phyloP scores from a whole-genome alignment of 2,329 filamentous ascomycete genomes.

The Epichloe festucae region DNA sequence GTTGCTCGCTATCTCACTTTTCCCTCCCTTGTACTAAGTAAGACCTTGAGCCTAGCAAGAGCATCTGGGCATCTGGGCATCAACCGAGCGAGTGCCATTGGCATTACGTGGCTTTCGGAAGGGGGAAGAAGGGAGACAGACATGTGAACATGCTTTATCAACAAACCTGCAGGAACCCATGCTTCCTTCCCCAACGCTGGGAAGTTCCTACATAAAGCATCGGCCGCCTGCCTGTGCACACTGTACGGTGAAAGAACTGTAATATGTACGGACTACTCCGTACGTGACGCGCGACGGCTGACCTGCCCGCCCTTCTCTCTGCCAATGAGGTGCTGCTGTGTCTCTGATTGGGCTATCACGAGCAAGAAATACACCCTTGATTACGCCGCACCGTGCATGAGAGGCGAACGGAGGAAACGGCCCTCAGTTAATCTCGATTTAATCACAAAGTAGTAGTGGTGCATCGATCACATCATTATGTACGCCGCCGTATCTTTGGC shows the following conservation, averaged over 20 bases:
- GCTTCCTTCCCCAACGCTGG: too few species aligned
- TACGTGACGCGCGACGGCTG: slow-evolving; percentile 3
- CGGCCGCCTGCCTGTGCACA: too few species aligned
- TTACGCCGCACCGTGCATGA: slow-evolving; percentile 7
- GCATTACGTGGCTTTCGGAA: slow-evolving; percentile 1
- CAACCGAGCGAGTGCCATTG: background rate
- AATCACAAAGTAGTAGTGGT: background rate
- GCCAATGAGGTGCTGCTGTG: slow-evolving; percentile 1
- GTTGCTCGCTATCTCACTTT: background rate
- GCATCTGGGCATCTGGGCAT: background rate
- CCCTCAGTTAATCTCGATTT: background rate
- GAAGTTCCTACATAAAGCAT: too few species aligned
- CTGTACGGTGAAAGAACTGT: background rate
- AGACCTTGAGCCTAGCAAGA: background rate
- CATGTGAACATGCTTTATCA: too few species aligned
- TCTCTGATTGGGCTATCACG: background rate
- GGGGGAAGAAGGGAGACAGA: background rate
- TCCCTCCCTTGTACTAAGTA: background rate
- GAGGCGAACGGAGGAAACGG: background rate
- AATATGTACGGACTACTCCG: background rate
- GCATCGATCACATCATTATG: background rate
- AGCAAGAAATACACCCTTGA: background rate
- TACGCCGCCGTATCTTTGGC: too few species aligned
- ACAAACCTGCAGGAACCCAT: too few species aligned
- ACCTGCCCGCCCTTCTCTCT: background rate